A percentile compares a stretch with the other conserved stretches of the same genome.
Conservation (phyloP, 768 basidiomycete genomes). For the Asterophora parasitica region DNA sequence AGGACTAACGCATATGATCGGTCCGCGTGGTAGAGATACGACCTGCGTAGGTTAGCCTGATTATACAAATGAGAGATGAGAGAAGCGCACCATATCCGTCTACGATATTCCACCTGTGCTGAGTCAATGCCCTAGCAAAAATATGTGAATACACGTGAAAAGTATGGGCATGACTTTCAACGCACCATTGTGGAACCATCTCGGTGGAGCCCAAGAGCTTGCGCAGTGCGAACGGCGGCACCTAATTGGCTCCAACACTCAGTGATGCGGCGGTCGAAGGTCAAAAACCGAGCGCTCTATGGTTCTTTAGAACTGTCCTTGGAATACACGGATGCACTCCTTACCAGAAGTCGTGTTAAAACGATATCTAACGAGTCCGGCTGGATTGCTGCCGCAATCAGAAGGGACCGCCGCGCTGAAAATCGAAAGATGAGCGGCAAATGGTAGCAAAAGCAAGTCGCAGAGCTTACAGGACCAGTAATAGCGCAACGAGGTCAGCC, state of each 20-base stretch:
- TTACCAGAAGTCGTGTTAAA: conserved; percentile 82
- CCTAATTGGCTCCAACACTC: conserved; percentile 97
- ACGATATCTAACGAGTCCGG: conserved; percentile 91
- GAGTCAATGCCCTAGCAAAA: conserved; percentile 60
- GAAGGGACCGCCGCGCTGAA: conserved; percentile 76
- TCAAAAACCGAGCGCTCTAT: conserved; percentile 53
- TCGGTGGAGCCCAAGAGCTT: conserved; percentile 88
- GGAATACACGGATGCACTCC: conserved; percentile 33
- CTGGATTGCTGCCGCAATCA: conserved; percentile 91
- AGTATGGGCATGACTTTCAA: conserved; percentile 1
- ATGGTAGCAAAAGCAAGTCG: neutral
- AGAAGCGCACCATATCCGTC: conserved; percentile 72
- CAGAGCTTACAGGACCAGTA: conserved; percentile 87
- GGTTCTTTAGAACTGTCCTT: conserved; percentile 33
- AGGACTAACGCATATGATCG: conserved; percentile 89
- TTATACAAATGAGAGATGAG: neutral
- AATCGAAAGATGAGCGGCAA: neutral
- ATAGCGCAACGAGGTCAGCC: conserved; percentile 81
- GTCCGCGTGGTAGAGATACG: conserved; percentile 91
- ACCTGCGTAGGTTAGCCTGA: conserved; percentile 40
- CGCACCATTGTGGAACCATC: conserved; percentile 81
- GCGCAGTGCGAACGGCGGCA: conserved; percentile 88
- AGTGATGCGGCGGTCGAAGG: conserved; percentile 80
- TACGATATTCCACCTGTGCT: conserved; percentile 78
- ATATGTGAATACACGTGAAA: conserved; percentile 2